Base-by-base conservation (phyloP, 129 eudicot species). In the Lonicera japonica region DNA sequence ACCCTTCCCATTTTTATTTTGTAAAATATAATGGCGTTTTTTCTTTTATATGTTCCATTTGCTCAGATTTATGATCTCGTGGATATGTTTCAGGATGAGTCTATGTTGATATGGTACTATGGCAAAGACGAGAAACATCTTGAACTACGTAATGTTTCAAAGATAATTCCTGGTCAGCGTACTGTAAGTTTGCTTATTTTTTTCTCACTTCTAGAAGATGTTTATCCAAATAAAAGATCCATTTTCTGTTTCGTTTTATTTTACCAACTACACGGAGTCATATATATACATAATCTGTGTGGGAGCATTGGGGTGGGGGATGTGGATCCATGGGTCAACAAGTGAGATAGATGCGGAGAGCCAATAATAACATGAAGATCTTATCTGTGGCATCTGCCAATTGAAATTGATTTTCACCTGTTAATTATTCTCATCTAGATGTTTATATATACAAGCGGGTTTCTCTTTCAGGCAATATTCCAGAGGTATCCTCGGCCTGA, bases 401-500 rank as follows among this genome's bases (percentile, higher is more conserved):
- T 29, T 29, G 36, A n/a, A n/a, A n/a, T 29, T 29, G 4, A 29
- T 29, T 6, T 29, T 5, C 6, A 46, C 4, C 46, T 64, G 48
- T 29, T 29, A 29, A 43, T 24, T 55, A 8, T n/a, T n/a, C n/a
- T n/a, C n/a, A n/a, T n/a, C n/a, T n/a, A n/a, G n/a, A n/a, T n/a
- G n/a, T n/a, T n/a, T n/a, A n/a, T n/a, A 59, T 23, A 17, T 17
- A 17, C n/a, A 14, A 10, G 6, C 29, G 11, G 14, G 69, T 47
- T 70, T 72, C 29, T 66, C 41, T 69, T 54, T 34, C 81, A 90
- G 97, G 78, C 86, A 70, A 79, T 86, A 67, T 92, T 92, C 67
- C 90, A 92, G 82, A 84, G 99, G 85, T 85, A 92, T 77, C 96
- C 96, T 67, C 86, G 99, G 58, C 96, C 96, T 39, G 96, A 92